These are phyloP conservation scores for Talaromyces proteolyticus DNA, from an alignment of 495 filamentous ascomycete species.

Conservation along the genomic window DNA sequence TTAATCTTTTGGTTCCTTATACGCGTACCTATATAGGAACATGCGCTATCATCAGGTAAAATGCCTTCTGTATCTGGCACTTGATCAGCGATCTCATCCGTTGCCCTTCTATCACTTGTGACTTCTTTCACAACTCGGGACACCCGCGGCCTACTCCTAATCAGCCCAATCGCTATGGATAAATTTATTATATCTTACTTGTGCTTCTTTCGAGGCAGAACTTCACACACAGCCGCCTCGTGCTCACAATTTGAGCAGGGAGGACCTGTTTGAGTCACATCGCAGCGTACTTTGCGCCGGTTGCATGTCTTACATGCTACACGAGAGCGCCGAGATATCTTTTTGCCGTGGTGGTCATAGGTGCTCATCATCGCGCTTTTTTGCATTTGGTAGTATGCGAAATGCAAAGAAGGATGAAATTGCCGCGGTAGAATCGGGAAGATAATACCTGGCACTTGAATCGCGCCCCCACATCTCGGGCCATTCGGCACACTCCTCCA, in stretches of 20 bases:
- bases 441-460: no score
- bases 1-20: background rate
- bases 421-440: background rate
- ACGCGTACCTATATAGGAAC: background rate
- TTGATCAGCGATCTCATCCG: background rate
- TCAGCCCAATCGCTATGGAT: background rate
- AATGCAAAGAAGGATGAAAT: background rate
- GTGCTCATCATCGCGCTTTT: no score
- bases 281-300: background rate
- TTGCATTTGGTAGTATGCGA: background rate
- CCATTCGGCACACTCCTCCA: background rate
- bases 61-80: background rate
- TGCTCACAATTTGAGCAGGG: background rate
- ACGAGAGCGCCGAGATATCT: background rate
- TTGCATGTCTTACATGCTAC: background rate
- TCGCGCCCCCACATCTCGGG: no score
- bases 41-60: background rate
- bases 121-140: no score
- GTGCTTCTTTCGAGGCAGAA: background rate
- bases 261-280: background rate
- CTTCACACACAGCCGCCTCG: background rate
- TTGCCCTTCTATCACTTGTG: no score
- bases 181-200: background rate
- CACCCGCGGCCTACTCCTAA: background rate
- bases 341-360: background rate